phyloP scores from a whole-genome alignment of 2,329 filamentous ascomycete genomes.

The Pyrenophora tritici-repentis region DNA sequence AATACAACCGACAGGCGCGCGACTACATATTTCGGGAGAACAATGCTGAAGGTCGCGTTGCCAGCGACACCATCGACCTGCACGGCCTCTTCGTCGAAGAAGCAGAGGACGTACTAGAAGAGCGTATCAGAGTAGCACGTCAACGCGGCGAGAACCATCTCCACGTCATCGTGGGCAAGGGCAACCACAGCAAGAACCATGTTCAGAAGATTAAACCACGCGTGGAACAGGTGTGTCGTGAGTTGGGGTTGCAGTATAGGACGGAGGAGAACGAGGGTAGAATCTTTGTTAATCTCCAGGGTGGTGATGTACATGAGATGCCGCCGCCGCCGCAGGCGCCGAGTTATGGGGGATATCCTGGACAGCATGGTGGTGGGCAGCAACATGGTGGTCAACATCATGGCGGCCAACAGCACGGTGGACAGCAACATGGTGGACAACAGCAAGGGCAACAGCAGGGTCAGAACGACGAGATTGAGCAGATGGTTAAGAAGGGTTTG shows the following conservation, averaged over 20 bases:
- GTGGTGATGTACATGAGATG: conserved; percentile 59
- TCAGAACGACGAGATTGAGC: conserved; percentile 61
- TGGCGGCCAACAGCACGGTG: conserved; percentile 40
- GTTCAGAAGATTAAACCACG: conserved; percentile 96
- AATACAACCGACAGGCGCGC: conserved; percentile 88
- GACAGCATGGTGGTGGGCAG: conserved; percentile 48
- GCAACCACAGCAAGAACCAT: conserved; percentile 80
- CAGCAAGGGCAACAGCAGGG: conserved; percentile 38
- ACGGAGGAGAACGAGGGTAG: conserved; percentile 89
- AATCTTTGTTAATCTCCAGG: conserved; percentile 85
- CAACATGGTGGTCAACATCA: conserved; percentile 49
- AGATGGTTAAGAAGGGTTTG: conserved; percentile 65
- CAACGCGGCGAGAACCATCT: conserved; percentile 77
- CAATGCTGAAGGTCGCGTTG: conserved; percentile 76
- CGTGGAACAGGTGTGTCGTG: conserved; percentile 82
- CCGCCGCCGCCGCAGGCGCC: conserved; percentile 49
- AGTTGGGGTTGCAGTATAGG: conserved; percentile 79
- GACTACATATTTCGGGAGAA: conserved; percentile 96
- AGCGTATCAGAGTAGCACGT: conserved; percentile 79
- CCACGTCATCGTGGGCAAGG: conserved; percentile 95
- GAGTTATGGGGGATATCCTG: conserved; percentile 44
- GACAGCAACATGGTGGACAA: conserved; percentile 23
- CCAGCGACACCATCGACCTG: conserved; percentile 84
- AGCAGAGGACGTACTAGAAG: conserved; percentile 86
- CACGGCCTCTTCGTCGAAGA: conserved; percentile 96